phyloP scores from a whole-genome alignment of 805 yeast species.

The Tanozyma kutaoensis region DNA sequence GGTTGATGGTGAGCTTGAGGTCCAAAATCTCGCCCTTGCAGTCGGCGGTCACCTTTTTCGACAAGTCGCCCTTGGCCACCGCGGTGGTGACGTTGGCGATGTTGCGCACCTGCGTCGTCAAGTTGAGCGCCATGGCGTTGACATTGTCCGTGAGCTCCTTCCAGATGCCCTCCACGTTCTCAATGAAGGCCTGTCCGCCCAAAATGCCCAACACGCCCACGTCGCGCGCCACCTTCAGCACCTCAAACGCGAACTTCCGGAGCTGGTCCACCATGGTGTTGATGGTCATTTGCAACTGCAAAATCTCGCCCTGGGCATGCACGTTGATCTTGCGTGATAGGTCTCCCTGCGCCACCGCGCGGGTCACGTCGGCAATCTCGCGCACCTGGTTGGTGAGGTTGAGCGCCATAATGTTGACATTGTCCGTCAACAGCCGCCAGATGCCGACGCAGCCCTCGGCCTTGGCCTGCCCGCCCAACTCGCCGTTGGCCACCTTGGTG shows the following conservation, averaged over 20 bases:
- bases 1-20: conserved; percentile 33
- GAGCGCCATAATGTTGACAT: conserved; percentile 79
- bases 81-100: conserved; percentile 84
- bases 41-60: conserved; percentile 76
- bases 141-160: conserved; percentile 76
- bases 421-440: conserved; percentile 76
- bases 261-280: conserved; percentile 84
- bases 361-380: conserved; percentile 80
- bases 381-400: conserved; percentile 56
- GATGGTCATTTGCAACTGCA: conserved; percentile 75
- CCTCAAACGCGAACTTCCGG: conserved; percentile 74
- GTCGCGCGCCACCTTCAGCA: conserved; percentile 76
- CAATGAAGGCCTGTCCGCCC: conserved; percentile 79
- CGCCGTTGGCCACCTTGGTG: conserved; percentile 84
- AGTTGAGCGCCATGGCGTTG: conserved; percentile 80
- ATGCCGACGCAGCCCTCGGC: conserved; percentile 78
- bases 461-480: conserved; percentile 80
- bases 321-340: conserved; percentile 73
- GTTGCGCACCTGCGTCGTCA: conserved; percentile 80
- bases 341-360: conserved; percentile 84
- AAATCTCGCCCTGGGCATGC: conserved; percentile 84
- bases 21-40: conserved; percentile 42
- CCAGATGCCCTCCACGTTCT: conserved; percentile 80
- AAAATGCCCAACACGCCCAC: conserved; percentile 82
- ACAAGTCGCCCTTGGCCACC: conserved; percentile 71